Conservation (phyloP, 2,329 filamentous ascomycete genomes). For the Atkinsonella hypoxylon region DNA sequence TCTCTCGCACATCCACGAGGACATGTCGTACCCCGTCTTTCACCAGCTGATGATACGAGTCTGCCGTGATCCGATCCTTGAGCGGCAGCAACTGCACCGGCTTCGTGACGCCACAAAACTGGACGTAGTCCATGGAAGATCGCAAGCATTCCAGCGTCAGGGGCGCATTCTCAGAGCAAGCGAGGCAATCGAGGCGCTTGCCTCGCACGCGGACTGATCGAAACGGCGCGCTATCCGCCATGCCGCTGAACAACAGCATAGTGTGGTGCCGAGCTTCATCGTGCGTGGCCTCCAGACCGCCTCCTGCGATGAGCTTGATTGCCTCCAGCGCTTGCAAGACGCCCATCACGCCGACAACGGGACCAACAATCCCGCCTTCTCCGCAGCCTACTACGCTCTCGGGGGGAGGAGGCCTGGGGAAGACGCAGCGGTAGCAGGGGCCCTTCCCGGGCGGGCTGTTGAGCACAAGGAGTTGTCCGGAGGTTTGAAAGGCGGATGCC, state of each 20-base stretch:
- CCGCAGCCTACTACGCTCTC: slow-evolving; percentile 77
- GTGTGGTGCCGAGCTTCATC: slow-evolving; percentile 15
- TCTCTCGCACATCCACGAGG: slow-evolving; percentile 74
- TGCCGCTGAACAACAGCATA: slow-evolving; percentile 38
- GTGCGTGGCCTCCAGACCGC: slow-evolving; percentile 11
- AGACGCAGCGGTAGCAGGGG: slow-evolving; percentile 90
- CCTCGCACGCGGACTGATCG: slow-evolving; percentile 63
- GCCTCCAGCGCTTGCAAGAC: slow-evolving; percentile 83
- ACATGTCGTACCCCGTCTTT: slow-evolving; percentile 29
- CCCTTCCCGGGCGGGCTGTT: slow-evolving; percentile 68
- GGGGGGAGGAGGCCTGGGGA: slow-evolving; percentile 74
- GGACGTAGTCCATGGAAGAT: slow-evolving; percentile 64
- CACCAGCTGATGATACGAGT: slow-evolving; percentile 37
- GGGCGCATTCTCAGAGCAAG: slow-evolving; percentile 50
- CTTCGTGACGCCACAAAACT: slow-evolving; percentile 62
- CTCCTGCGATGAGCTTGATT: slow-evolving; percentile 61
- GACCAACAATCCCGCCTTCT: slow-evolving; percentile 84
- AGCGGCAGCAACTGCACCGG: slow-evolving; percentile 45
- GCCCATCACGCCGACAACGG: slow-evolving; percentile 88
- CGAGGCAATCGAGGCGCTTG: slow-evolving; percentile 58
- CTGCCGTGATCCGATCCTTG: slow-evolving; percentile 55
- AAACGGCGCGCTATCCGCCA: slow-evolving; percentile 36
- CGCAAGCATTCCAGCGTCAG: slow-evolving; percentile 52
- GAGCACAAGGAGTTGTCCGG: slow-evolving; percentile 81
- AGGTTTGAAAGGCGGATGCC: slow-evolving; percentile 76